phyloP scores from a whole-genome alignment of 1,284 basidiomycete species.

The Fomitiporia mediterranea region DNA sequence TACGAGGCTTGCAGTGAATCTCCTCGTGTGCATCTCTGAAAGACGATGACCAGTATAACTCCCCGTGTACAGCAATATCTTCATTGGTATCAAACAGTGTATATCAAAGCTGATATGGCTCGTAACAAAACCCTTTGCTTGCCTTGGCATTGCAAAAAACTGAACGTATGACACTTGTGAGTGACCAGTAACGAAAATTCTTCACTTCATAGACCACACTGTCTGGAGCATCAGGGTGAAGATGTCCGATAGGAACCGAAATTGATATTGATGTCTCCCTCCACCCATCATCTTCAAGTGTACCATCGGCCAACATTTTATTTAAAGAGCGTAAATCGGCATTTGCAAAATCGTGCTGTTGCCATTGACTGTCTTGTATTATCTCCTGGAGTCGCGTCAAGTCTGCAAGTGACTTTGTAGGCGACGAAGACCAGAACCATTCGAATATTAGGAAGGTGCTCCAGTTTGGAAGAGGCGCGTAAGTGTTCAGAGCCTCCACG shows the following conservation, averaged over 20 bases:
- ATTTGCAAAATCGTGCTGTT: neutral
- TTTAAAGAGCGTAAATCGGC: neutral
- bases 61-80: slow-evolving; percentile 17
- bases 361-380: neutral
- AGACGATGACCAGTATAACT: slow-evolving; percentile 21
- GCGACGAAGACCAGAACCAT: neutral
- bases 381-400: neutral
- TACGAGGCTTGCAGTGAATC: neutral
- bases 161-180: slow-evolving; percentile 12
- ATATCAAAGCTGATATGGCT: slow-evolving; percentile 3
- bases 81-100: neutral
- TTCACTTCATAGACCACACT: neutral
- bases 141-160: neutral
- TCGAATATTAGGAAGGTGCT: neutral
- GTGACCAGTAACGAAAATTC: slow-evolving; percentile 9
- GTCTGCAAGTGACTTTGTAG: neutral
- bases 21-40: slow-evolving; percentile 20
- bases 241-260: neutral
- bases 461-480: neutral
- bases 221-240: neutral
- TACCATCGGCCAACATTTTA: neutral
- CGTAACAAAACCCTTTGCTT: slow-evolving; percentile 14
- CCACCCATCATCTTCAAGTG: slow-evolving; percentile 1
- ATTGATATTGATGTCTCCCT: neutral
- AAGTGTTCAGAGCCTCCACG: neutral